These are phyloP conservation scores for Petasospora rhodanensis DNA, from an alignment of 1,139 yeast genomes.

Conservation along the genomic window DNA sequence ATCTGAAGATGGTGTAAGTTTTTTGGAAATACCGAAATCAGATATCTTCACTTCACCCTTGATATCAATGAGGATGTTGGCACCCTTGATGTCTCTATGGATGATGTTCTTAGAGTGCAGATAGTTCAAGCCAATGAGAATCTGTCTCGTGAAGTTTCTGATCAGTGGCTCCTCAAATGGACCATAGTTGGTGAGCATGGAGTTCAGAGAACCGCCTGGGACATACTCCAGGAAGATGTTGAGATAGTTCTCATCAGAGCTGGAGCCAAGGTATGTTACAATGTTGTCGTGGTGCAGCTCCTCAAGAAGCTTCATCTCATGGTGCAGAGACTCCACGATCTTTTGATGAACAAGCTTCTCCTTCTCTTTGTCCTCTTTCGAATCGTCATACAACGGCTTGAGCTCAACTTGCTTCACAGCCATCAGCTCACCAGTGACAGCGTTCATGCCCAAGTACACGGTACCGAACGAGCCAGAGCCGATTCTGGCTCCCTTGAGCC, in stretches of 20 bases:
- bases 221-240: conserved; percentile 91
- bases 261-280: conserved; percentile 85
- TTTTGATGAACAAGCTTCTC: conserved; percentile 38
- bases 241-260: conserved; percentile 62
- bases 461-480: conserved; percentile 96
- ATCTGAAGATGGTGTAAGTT: conserved; percentile 34
- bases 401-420: conserved; percentile 92
- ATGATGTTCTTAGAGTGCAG: conserved; percentile 79
- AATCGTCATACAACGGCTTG: conserved; percentile 23
- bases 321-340: conserved; percentile 81
- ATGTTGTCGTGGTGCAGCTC: conserved; percentile 88
- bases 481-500: conserved; percentile 90
- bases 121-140: conserved; percentile 74
- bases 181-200: conserved; percentile 81
- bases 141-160: conserved; percentile 78
- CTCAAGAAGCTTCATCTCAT: conserved; percentile 75
- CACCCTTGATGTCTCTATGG: conserved; percentile 92
- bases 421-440: conserved; percentile 91
- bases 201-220: conserved; percentile 94
- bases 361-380: conserved; percentile 17
- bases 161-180: conserved; percentile 90
- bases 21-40: conserved; percentile 90
- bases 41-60: conserved; percentile 90
- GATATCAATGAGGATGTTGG: conserved; percentile 83
- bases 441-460: conserved; percentile 88